These are phyloP conservation scores for Jasminum sambac DNA, from an alignment of 257 asterid species.

Conservation along the genomic window DNA sequence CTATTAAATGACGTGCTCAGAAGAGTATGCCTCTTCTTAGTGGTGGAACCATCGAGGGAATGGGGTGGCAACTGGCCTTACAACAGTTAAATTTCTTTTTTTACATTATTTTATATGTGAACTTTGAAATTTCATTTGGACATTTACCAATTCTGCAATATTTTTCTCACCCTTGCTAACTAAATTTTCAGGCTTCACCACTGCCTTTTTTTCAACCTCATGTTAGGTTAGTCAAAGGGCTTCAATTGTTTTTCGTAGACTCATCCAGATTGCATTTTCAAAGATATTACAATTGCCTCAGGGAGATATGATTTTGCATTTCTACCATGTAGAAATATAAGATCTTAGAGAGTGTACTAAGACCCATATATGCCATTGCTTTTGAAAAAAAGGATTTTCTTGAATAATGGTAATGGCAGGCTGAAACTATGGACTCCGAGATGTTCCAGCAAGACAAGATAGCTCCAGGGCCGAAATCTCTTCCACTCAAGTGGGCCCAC, in stretches of 20 bases:
- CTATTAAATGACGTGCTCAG: not conserved
- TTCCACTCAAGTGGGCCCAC: slow-evolving; percentile 94
- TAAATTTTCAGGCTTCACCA: too few relatives aligned
- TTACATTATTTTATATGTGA: too few relatives aligned
- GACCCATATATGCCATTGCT: not conserved
- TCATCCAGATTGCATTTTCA: not conserved
- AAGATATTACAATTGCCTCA: not conserved
- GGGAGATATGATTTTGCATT: not conserved
- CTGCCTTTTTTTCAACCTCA: not conserved
- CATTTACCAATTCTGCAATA: too few relatives aligned
- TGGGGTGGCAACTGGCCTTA: too few relatives aligned
- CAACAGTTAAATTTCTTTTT: too few relatives aligned
- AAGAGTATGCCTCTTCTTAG: not conserved
- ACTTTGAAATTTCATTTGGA: too few relatives aligned
- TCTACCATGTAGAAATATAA: not conserved
- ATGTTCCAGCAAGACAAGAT: slow-evolving; percentile 40
- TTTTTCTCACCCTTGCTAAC: too few relatives aligned
- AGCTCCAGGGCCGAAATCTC: slow-evolving; percentile 41
- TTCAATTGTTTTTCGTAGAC: not conserved
- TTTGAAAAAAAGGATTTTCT: not conserved
- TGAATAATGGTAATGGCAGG: slow-evolving; percentile 11
- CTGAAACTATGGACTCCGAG: slow-evolving; percentile 45
- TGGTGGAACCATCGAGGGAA: too few relatives aligned
- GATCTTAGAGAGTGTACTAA: not conserved
- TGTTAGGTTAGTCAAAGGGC: not conserved